A percentile compares a stretch with the other conserved stretches of the same genome.
phyloP scores from a whole-genome alignment of 2,329 filamentous ascomycete genomes.

The Aspergillus eucalypticola region DNA sequence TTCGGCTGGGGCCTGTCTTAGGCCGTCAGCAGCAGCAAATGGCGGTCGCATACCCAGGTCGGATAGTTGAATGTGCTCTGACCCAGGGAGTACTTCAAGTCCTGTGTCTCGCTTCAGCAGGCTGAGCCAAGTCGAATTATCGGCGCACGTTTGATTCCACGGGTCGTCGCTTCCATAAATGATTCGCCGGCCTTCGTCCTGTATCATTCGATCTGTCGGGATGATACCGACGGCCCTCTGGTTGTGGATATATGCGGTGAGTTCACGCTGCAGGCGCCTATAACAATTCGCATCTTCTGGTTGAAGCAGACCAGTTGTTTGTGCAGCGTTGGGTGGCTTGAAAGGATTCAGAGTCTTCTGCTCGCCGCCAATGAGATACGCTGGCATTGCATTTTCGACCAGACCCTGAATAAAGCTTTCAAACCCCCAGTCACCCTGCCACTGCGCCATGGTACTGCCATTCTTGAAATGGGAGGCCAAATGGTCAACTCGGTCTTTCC shows the following conservation, averaged over 20 bases:
- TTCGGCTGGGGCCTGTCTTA: conserved; percentile 37
- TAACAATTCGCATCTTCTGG: conserved; percentile 45
- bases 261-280: conserved; percentile 41
- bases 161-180: conserved; percentile 38
- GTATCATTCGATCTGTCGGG: conserved; percentile 41
- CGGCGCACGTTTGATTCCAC: conserved; percentile 49
- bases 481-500: conserved; percentile 44
- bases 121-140: conserved; percentile 49
- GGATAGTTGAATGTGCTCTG: conserved; percentile 36
- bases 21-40: conserved; percentile 41
- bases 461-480: conserved; percentile 43
- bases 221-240: conserved; percentile 35
- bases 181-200: conserved; percentile 37
- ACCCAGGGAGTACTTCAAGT: conserved; percentile 33
- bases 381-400: conserved; percentile 42
- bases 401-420: conserved; percentile 37
- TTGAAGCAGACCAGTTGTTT: conserved; percentile 24
- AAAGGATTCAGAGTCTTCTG: conserved; percentile 37
- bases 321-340: conserved; percentile 23
- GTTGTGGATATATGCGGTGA: conserved; percentile 41
- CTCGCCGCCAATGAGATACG: conserved; percentile 41
- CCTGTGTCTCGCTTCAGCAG: conserved; percentile 48
- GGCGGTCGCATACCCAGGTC: conserved; percentile 47
- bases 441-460: conserved; percentile 40
- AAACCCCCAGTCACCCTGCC: conserved; percentile 44